Evolutionary conservation across 805 yeast species (phyloP), one percentile per base, ranked within the genome.

Genomic region (Candida khao-thaluensis): DNA sequence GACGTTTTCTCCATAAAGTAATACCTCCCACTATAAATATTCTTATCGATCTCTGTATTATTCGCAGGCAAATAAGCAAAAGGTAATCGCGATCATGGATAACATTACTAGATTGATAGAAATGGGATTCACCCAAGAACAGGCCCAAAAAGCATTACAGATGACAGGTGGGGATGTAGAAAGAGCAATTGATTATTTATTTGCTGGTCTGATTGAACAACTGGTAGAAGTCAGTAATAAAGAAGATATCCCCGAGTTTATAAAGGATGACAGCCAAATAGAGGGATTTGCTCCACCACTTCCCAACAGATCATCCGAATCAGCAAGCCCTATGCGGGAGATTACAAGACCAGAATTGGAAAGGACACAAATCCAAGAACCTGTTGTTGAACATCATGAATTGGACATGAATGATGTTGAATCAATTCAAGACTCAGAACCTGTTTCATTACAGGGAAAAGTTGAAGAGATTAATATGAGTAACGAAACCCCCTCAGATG

Each of bases 91-190:
- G n/a, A 7, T 11, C 24, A 42, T 42, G 45, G 40, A 38, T 15
- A 38, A 34, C 22, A 30, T 35, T 6, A 17, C 12, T 4, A 29
- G 32, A 21, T 28, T 47, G 8, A 37, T 33, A 8, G 68, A 62
- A 27, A 68, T 70, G 72, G 75, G 74, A 26, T 64, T 69, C 54
- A 38, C 60, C 33, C 52, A 48, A 17, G 69, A 60, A 16, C 60
- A 64, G 40, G 64, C 74, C 3, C 40, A 44, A 5, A 59, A 55
- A 14, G 80, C 80, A 1, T 53, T 69, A 34, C 37, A 54, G 30
- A 43, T 40, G 16, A 43, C 58, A 21, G 44, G 48, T 24, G 54
- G 52, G 30, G 57, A 61, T 35, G 45, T 54, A 9, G 60, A 57
- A 35, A 48, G 42, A 22, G 65, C 65, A 26, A 53, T 60, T 38